Evolutionary conservation across 805 yeast genomes (phyloP).

Genomic region (Monosporozyma yasuniensis): DNA sequence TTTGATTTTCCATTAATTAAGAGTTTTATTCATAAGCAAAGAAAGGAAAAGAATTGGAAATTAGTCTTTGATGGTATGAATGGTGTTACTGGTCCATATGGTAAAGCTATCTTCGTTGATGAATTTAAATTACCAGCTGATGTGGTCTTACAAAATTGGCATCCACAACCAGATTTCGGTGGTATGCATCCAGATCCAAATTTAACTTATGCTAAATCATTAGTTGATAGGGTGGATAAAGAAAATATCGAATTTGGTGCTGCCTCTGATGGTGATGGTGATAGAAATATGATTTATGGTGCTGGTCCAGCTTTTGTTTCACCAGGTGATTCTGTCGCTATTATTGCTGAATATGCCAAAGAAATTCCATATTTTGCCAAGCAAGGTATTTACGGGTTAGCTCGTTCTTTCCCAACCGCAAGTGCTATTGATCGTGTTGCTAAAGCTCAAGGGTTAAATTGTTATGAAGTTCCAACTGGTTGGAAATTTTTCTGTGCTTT

Average conservation of each 20-base stretch:
- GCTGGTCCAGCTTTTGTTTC: constrained; percentile 85
- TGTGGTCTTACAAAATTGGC: constrained; percentile 65
- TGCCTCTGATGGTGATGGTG: constrained; percentile 99
- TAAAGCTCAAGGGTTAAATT: constrained; percentile 55
- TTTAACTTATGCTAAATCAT: constrained; percentile 81
- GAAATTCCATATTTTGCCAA: constrained; percentile 83
- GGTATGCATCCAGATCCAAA: constrained; percentile 98
- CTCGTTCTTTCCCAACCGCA: constrained; percentile 96
- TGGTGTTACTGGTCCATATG: constrained; percentile 98
- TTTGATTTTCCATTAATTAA: constrained; percentile 82
- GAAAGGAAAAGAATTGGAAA: constrained; percentile 49
- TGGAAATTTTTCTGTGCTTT: constrained; percentile 98
- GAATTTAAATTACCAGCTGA: constrained; percentile 68
- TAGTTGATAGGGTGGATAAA: constrained; percentile 75
- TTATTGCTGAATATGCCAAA: constrained; percentile 85
- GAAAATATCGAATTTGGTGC: constrained; percentile 89
- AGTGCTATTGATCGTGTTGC: constrained; percentile 93
- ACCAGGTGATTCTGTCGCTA: constrained; percentile 97
- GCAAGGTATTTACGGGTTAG: constrained; percentile 84
- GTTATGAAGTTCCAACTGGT: constrained; percentile 98
- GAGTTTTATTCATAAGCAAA: constrained; percentile 45
- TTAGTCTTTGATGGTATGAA: constrained; percentile 83
- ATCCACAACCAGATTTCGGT: constrained; percentile 88
- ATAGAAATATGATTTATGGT: constrained; percentile 97
- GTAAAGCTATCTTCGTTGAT: constrained; percentile 70